phyloP scores from a whole-genome alignment of 345 rosid species.

The Brassica cretica region DNA sequence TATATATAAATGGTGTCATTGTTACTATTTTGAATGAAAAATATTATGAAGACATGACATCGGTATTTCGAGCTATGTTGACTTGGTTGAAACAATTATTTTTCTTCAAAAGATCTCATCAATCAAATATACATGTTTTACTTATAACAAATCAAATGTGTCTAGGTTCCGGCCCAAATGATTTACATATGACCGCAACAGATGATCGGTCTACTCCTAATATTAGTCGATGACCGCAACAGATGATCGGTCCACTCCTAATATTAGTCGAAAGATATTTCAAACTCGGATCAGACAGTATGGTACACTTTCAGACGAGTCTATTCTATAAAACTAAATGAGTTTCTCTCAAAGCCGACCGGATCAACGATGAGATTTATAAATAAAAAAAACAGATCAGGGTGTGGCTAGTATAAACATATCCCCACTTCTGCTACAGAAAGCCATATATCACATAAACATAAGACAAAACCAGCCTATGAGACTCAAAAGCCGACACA shows the following conservation, averaged over 20 bases:
- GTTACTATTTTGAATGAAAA: no score
- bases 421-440: slow-evolving; percentile 25
- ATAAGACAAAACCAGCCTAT: slow-evolving; percentile 24
- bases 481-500: slow-evolving; percentile 25
- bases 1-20: background rate
- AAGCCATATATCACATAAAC: slow-evolving; percentile 2
- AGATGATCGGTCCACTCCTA: no score
- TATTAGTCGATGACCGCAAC: no score
- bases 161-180: no score
- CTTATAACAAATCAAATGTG: background rate
- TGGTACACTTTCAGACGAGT: no score
- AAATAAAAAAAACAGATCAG: background rate
- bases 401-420: background rate
- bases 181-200: no score
- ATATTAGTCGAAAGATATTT: no score
- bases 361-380: no score
- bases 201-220: no score
- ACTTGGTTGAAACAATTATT: background rate
- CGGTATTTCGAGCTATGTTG: background rate
- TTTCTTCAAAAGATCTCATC: background rate
- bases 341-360: no score
- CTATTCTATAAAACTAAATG: no score
- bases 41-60: background rate
- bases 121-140: background rate
- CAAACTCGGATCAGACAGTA: no score